A percentile compares a stretch with the other conserved stretches of the same genome.
phyloP scores from a whole-genome alignment of 2,329 filamentous ascomycete genomes.

The Colletotrichum simmondsii region DNA sequence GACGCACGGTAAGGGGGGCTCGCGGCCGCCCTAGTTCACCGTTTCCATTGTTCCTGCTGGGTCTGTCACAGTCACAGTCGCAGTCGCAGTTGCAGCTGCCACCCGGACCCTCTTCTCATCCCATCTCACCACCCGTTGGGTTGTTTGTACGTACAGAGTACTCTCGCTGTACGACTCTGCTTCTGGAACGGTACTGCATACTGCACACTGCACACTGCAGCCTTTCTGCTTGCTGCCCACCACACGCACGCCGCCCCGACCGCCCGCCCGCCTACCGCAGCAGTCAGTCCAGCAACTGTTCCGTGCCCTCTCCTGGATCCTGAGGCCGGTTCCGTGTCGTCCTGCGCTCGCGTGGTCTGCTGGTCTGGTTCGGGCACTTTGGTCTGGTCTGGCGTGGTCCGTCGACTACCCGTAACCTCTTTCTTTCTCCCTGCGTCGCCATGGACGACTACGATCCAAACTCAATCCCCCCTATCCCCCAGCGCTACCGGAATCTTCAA shows the following conservation, averaged over 20 bases:
- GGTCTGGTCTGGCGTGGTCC: neutral
- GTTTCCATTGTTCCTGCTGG: conserved; percentile 26
- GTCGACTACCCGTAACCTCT: neutral
- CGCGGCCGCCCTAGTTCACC: conserved; percentile 21
- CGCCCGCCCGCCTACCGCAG: neutral
- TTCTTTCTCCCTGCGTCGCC: conserved; percentile 20
- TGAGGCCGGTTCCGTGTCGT: conserved; percentile 19
- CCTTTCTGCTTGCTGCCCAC: neutral
- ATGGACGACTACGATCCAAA: conserved; percentile 32
- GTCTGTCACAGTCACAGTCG: conserved; percentile 2
- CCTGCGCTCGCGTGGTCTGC: conserved; percentile 24
- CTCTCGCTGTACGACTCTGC: conserved; percentile 8
- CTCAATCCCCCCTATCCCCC: conserved; percentile 35
- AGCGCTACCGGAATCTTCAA: conserved; percentile 34
- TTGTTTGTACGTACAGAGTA: conserved; percentile 19
- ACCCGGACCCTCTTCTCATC: conserved; percentile 8
- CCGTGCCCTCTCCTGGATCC: conserved; percentile 30
- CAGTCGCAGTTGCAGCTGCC: neutral
- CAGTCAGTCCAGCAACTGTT: conserved; percentile 6
- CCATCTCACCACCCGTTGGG: neutral
- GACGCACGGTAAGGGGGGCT: conserved; percentile 14
- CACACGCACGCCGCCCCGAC: neutral
- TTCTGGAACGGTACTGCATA: neutral
- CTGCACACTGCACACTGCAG: neutral
- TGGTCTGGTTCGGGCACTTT: neutral